A percentile compares a stretch with the other conserved stretches of the same genome.
Evolutionary conservation across 208 protist species (phyloP).

Genomic region (Crithidia fasciculata): DNA sequence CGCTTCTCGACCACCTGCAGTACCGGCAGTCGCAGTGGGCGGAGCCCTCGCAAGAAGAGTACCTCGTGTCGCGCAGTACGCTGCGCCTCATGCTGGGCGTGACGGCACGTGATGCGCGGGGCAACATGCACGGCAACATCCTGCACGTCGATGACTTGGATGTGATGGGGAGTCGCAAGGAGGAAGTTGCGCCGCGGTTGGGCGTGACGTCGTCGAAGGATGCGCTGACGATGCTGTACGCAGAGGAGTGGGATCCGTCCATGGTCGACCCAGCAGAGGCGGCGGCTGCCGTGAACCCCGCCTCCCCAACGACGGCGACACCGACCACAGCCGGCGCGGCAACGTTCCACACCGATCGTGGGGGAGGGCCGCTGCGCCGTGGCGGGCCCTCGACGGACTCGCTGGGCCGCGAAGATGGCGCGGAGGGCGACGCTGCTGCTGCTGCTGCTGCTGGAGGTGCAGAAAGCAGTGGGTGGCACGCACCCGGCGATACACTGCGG

Average conservation of each 20-base stretch:
- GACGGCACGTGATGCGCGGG: conserved; percentile 36
- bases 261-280: conserved; percentile 23
- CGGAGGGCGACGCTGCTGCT: neutral
- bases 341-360: no score
- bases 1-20: conserved; percentile 49
- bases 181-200: conserved; percentile 50
- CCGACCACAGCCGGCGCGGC: neutral
- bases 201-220: conserved; percentile 49
- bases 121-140: conserved; percentile 44
- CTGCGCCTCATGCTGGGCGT: conserved; percentile 60
- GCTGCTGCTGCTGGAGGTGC: neutral
- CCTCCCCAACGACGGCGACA: neutral
- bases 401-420: neutral
- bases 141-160: conserved; percentile 64
- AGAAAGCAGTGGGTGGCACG: no score
- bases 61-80: conserved; percentile 38
- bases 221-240: conserved; percentile 19
- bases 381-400: conserved; percentile 2
- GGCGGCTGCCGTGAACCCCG: neutral
- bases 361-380: no score
- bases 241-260: conserved; percentile 28
- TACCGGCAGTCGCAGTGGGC: conserved; percentile 28
- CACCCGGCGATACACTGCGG: no score
- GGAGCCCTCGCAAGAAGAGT: conserved; percentile 34
- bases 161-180: conserved; percentile 50